These are phyloP conservation scores for Vitis hybrid DNA, from an alignment of 177 flowering plant species.

Conservation along the genomic window DNA sequence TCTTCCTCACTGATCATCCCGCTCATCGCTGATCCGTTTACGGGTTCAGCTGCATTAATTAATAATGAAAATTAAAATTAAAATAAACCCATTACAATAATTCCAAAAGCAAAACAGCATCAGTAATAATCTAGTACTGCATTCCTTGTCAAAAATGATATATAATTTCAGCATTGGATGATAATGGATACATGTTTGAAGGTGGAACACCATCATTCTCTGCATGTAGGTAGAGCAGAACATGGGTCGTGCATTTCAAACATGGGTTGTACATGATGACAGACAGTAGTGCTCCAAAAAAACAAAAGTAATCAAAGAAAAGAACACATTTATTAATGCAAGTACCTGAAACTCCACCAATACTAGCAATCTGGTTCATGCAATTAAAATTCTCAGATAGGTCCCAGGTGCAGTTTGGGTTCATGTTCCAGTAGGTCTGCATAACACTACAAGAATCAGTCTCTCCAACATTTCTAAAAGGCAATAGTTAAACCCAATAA, in stretches of 20 bases:
- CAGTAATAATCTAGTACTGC: too few relatives aligned
- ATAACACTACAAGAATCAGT: not conserved
- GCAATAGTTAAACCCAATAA: too few relatives aligned
- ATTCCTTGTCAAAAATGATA: too few relatives aligned
- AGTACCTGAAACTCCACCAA: constrained; percentile 28
- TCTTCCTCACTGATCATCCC: constrained; percentile 28
- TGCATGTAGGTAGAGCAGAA: too few relatives aligned
- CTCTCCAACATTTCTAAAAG: not conserved
- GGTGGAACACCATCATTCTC: too few relatives aligned
- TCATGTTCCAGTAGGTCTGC: constrained; percentile 39
- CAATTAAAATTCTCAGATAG: constrained; percentile 24
- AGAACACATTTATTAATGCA: not conserved
- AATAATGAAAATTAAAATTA: not conserved
- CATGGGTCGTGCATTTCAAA: too few relatives aligned
- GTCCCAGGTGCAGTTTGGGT: constrained; percentile 21
- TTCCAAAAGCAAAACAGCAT: too few relatives aligned
- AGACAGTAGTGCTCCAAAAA: not conserved
- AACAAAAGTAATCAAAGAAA: not conserved
- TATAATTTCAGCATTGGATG: too few relatives aligned
- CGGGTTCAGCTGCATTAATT: constrained; percentile 22
- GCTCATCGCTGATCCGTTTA: constrained; percentile 17
- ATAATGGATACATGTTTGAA: too few relatives aligned
- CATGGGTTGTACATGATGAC: too few relatives aligned
- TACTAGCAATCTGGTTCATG: constrained; percentile 21
- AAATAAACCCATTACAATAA: too few relatives aligned